These are phyloP conservation scores for Mycosphaerelloides madeirae DNA, from an alignment of 2,329 filamentous ascomycete genomes.

Conservation along the genomic window DNA sequence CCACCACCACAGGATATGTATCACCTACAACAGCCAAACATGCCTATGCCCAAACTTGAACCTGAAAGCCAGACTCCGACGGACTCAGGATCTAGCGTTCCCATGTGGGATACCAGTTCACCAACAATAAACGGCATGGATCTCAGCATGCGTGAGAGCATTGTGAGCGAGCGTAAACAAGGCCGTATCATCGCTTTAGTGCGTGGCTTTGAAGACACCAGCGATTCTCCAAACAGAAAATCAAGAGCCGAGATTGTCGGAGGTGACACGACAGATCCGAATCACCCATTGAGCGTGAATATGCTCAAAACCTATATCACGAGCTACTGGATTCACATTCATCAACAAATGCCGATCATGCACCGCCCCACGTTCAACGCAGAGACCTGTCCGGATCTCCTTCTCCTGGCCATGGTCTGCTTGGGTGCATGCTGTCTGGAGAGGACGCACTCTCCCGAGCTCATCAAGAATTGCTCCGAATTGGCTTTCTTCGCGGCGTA, in stretches of 20 bases:
- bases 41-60: conserved; percentile 24
- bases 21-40: conserved; percentile 14
- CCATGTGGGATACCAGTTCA: conserved; percentile 6
- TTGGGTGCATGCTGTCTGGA: conserved; percentile 89
- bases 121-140: conserved; percentile 50
- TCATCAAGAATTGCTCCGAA: conserved; percentile 72
- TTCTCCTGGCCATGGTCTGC: conserved; percentile 84
- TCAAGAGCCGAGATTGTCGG: conserved; percentile 73
- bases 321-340: conserved; percentile 93
- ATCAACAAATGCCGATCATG: conserved; percentile 87
- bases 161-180: conserved; percentile 82
- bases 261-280: conserved; percentile 63
- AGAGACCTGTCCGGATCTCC: conserved; percentile 76
- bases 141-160: conserved; percentile 70
- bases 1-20: conserved; percentile 24
- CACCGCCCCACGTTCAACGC: conserved; percentile 92
- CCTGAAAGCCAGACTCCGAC: conserved; percentile 14
- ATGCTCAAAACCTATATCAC: conserved; percentile 96
- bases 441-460: conserved; percentile 67
- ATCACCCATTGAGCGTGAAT: conserved; percentile 68
- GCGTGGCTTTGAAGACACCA: conserved; percentile 70
- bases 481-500: conserved; percentile 86
- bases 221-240: conserved; percentile 67
- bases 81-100: background rate
- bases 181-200: conserved; percentile 74